phyloP scores from a whole-genome alignment of 2,329 filamentous ascomycete species.

The Aspergillus alliaceus region DNA sequence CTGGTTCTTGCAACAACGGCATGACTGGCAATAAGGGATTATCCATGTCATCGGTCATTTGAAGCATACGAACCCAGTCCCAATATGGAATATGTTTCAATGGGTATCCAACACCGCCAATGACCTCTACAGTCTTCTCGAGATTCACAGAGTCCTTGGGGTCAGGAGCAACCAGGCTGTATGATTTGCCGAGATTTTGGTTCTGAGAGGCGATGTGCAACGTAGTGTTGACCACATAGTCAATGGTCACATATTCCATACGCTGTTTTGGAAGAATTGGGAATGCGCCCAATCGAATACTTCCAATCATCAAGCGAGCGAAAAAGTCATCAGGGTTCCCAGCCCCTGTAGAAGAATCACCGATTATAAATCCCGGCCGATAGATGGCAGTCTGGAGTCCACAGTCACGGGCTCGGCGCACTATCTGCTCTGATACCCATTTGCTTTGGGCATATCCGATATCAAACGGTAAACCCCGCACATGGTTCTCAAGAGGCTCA shows the following conservation, averaged over 20 bases:
- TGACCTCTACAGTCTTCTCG: slow-evolving; percentile 4
- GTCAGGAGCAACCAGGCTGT: slow-evolving; percentile 12
- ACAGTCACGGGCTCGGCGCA: slow-evolving; percentile 69
- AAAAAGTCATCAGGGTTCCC: slow-evolving; percentile 78
- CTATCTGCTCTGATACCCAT: slow-evolving; percentile 68
- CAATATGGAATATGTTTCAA: neutral
- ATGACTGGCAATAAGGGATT: slow-evolving; percentile 10
- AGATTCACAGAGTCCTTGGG: slow-evolving; percentile 7
- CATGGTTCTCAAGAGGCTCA: slow-evolving; percentile 9
- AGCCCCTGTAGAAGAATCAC: slow-evolving; percentile 61
- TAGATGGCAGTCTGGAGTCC: slow-evolving; percentile 71
- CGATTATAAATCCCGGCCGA: slow-evolving; percentile 76
- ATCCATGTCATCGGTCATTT: neutral
- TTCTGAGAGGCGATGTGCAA: slow-evolving; percentile 13
- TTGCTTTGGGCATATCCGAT: slow-evolving; percentile 85
- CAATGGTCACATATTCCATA: slow-evolving; percentile 14
- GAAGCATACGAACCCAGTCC: slow-evolving; percentile 1
- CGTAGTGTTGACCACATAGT: slow-evolving; percentile 11
- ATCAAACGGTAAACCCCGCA: slow-evolving; percentile 44
- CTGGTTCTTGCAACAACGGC: slow-evolving; percentile 43
- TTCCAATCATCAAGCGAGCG: slow-evolving; percentile 77
- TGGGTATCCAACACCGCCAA: slow-evolving; percentile 4
- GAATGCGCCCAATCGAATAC: slow-evolving; percentile 62
- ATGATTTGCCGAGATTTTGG: slow-evolving; percentile 11
- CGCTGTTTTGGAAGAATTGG: slow-evolving; percentile 12